These are phyloP conservation scores for Candida arabinofermentans DNA, from an alignment of 805 yeast species.

Conservation along the genomic window DNA sequence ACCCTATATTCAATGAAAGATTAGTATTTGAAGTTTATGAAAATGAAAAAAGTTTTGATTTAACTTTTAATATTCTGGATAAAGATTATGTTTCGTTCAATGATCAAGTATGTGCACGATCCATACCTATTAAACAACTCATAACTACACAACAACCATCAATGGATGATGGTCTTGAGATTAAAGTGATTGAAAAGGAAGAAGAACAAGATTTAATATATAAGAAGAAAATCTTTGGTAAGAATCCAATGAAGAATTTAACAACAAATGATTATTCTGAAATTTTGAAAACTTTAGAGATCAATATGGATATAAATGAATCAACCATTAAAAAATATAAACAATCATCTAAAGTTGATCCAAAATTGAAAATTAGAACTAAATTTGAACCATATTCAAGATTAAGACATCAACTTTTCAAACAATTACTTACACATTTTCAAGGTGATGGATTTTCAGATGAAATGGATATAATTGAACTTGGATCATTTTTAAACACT, in stretches of 20 bases:
- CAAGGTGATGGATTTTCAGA: constrained; percentile 44
- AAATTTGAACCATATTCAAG: constrained; percentile 63
- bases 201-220: constrained; percentile 10
- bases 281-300: constrained; percentile 38
- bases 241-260: constrained; percentile 30
- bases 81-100: constrained; percentile 80
- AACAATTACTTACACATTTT: constrained; percentile 43
- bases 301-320: constrained; percentile 25
- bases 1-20: constrained; percentile 79
- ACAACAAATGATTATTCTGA: constrained; percentile 36
- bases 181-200: constrained; percentile 11
- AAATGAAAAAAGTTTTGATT: constrained; percentile 59
- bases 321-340: constrained; percentile 31
- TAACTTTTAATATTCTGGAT: constrained; percentile 74
- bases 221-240: constrained; percentile 19
- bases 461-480: constrained; percentile 52
- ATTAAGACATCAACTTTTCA: constrained; percentile 69
- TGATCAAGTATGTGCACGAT: constrained; percentile 71
- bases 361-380: constrained; percentile 55
- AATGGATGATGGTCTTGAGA: constrained; percentile 8
- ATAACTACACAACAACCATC: constrained; percentile 7
- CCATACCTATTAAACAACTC: constrained; percentile 46
- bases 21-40: constrained; percentile 72
- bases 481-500: constrained; percentile 60
- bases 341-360: constrained; percentile 38